phyloP scores from a whole-genome alignment of 1,139 yeast genomes.

The Yamadazyma atmosphaerica region DNA sequence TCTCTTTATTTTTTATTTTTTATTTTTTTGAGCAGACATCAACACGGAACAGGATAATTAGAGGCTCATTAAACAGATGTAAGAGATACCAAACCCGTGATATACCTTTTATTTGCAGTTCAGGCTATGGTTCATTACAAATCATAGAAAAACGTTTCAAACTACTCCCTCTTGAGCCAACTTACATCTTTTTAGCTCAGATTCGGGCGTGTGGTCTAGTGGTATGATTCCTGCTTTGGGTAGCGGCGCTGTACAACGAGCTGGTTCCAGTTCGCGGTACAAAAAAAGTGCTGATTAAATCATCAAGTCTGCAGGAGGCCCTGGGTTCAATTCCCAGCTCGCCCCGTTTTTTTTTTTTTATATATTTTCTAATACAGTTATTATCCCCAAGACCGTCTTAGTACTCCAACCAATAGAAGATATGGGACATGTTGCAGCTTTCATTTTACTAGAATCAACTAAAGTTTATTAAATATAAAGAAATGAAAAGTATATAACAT shows the following conservation, averaged over 20 bases:
- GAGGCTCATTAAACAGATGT: too few relatives aligned
- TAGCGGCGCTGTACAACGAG: constrained; percentile 4
- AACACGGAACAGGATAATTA: too few relatives aligned
- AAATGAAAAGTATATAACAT: background rate
- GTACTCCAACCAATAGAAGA: background rate
- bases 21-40: too few relatives aligned
- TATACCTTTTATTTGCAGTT: too few relatives aligned
- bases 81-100: too few relatives aligned
- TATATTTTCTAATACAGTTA: background rate
- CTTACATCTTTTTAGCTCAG: too few relatives aligned
- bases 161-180: too few relatives aligned
- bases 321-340: constrained; percentile 18
- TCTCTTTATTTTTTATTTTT: too few relatives aligned
- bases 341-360: constrained; percentile 13
- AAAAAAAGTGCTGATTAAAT: background rate
- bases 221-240: constrained; percentile 27
- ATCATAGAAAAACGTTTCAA: too few relatives aligned
- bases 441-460: background rate
- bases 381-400: background rate
- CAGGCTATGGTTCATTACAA: too few relatives aligned
- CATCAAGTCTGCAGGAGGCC: constrained; percentile 15
- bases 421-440: too few relatives aligned
- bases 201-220: constrained; percentile 29
- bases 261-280: background rate
- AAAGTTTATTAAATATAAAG: background rate